Evolutionary conservation across 2,329 filamentous ascomycete species (phyloP).

Genomic region (Thermochaetoides dissita): DNA sequence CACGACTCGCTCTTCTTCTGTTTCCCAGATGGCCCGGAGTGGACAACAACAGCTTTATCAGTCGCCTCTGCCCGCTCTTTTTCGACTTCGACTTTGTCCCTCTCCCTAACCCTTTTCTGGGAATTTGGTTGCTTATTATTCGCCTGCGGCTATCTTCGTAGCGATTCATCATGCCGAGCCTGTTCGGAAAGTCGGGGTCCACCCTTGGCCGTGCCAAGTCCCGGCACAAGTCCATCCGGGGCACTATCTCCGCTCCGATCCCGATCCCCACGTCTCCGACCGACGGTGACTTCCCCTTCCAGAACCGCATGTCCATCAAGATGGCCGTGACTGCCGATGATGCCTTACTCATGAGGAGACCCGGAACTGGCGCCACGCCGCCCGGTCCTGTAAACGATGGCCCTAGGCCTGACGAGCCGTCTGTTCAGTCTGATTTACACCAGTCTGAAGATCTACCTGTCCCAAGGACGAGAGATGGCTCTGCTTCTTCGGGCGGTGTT

Average conservation of each 20-base stretch:
- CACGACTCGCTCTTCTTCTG: slow-evolving; percentile 10
- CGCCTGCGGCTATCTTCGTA: too few relatives aligned
- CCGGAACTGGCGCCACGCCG: slow-evolving; percentile 10
- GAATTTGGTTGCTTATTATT: too few relatives aligned
- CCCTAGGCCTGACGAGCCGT: slow-evolving; percentile 5
- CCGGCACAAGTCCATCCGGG: slow-evolving; percentile 36
- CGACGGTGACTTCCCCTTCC: slow-evolving; percentile 41
- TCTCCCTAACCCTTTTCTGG: slow-evolving; percentile 6
- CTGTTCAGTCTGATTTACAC: background rate
- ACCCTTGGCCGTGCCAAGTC: slow-evolving; percentile 27
- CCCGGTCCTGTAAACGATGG: slow-evolving; percentile 5
- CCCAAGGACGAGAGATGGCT: too few relatives aligned
- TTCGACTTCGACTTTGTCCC: slow-evolving; percentile 4
- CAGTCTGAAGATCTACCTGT: background rate
- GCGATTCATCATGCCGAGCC: slow-evolving; percentile 23
- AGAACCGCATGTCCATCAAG: slow-evolving; percentile 27
- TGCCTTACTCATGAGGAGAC: slow-evolving; percentile 16
- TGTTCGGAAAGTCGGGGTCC: slow-evolving; percentile 31
- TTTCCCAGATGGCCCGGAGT: slow-evolving; percentile 17
- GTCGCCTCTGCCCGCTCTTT: slow-evolving; percentile 4
- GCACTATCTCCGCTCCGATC: slow-evolving; percentile 48
- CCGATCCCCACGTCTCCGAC: slow-evolving; percentile 35
- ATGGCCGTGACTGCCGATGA: slow-evolving; percentile 22
- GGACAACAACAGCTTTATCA: slow-evolving; percentile 12
- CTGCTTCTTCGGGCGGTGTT: too few relatives aligned